Evolutionary conservation across 192 early-diverging fungal species (phyloP), one percentile per base, ranked within the genome.

Genomic region (Podila verticillata): DNA sequence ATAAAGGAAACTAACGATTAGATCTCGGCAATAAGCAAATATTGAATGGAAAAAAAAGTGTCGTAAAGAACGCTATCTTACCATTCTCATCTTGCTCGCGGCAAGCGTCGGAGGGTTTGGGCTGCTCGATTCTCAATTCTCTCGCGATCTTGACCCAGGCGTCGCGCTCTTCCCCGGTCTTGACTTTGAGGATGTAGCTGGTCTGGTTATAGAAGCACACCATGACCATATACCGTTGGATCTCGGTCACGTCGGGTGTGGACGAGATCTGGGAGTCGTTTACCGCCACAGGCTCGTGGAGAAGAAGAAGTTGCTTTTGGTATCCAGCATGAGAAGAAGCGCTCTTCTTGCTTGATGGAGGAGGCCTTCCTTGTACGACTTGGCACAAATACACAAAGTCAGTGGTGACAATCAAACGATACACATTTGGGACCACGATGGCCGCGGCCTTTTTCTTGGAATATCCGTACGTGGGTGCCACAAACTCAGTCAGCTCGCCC

Each of bases 151-250:
- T 35, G 19, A 80, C 48, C 75, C 75, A 80, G 7, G 68, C 70
- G 31, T 80, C 75, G 1, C 75, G 31, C 8, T 72, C 75, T 49
- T 71, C 61, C 1, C 32, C 57, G 29, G 57, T 49, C 48, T 72
- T 31, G 3, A 70, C 70, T 30, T 80, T 69, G 12, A 80, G 56
- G 54, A 80, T 80, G 20, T 80, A 80, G 15, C 48, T 71, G 7
- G 69, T 80, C 8, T 80, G 63, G 61, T 80, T 80, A 20, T 68
- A 80, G 49, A 80, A 80, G 26, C 69, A 71, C 28, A 80, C 48
- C 75, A 80, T 80, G 24, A 80, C 75, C 39, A 80, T 71, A 39
- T 80, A 66, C 30, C 71, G 61, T 7, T 71, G 69, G 29, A 66
- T 35, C 10, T 72, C 48, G 13, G 57, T 48, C 5, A 80, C 31